Evolutionary conservation across 1,284 basidiomycete genomes (phyloP).

Genomic region (Moesziomyces sp.): DNA sequence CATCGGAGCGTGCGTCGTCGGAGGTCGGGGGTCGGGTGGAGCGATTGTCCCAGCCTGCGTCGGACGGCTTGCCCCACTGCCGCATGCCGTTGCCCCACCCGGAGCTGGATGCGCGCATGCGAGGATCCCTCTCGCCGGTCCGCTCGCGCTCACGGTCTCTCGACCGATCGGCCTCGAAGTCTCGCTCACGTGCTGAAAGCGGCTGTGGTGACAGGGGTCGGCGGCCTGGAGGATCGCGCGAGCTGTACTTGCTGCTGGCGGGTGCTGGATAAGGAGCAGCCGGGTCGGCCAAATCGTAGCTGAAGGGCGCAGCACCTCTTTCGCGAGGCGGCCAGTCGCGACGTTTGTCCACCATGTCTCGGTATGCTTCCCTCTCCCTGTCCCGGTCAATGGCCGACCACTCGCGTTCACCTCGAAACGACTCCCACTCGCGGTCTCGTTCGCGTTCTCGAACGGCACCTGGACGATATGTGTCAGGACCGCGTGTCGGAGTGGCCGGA

Average conservation of each 20-base stretch:
- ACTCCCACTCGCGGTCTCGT: conserved; percentile 42
- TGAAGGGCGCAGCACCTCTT: conserved; percentile 1
- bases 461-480: conserved; percentile 39
- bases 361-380: conserved; percentile 28
- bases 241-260: conserved; percentile 27
- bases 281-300: conserved; percentile 19
- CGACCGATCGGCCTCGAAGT: conserved; percentile 38
- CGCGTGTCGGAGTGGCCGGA: conserved; percentile 19
- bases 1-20: conserved; percentile 31
- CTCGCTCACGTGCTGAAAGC: conserved; percentile 16
- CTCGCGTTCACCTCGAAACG: conserved; percentile 39
- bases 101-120: conserved; percentile 18
- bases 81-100: conserved; percentile 32
- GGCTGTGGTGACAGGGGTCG: conserved; percentile 28
- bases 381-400: conserved; percentile 33
- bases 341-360: conserved; percentile 27
- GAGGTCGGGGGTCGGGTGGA: conserved; percentile 22
- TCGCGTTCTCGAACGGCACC: conserved; percentile 36
- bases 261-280: conserved; percentile 13
- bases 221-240: conserved; percentile 26
- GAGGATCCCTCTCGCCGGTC: conserved; percentile 23
- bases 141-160: conserved; percentile 41
- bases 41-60: conserved; percentile 31
- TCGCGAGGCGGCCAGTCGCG: conserved; percentile 27
- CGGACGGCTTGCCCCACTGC: conserved; percentile 37